A percentile compares a stretch with the other conserved stretches of the same genome.
phyloP scores from a whole-genome alignment of 2,329 filamentous ascomycete genomes.

The Cladosporium sp. region DNA sequence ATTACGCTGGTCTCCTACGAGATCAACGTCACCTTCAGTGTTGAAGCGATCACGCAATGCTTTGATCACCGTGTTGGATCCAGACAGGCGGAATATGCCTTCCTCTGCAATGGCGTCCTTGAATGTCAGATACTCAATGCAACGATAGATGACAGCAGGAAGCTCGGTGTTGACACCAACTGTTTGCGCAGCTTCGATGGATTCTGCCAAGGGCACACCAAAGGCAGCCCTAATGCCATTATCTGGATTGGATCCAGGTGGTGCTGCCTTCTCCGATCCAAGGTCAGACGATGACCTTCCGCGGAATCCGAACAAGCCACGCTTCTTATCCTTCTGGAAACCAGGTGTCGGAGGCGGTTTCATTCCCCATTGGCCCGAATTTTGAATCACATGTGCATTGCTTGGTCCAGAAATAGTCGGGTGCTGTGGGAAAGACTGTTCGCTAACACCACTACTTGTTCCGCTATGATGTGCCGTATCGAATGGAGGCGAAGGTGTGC shows the following conservation, averaged over 20 bases:
- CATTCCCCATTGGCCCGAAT: conserved; percentile 81
- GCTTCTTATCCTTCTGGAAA: conserved; percentile 68
- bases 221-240: conserved; percentile 57
- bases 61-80: conserved; percentile 94
- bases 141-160: conserved; percentile 90
- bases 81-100: conserved; percentile 93
- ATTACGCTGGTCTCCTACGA: conserved; percentile 73
- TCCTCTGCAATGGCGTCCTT: conserved; percentile 82
- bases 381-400: conserved; percentile 78
- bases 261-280: conserved; percentile 26
- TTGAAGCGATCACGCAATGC: conserved; percentile 90
- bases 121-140: conserved; percentile 83
- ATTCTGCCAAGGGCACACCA: conserved; percentile 78
- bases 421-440: conserved; percentile 29
- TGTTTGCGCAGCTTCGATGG: conserved; percentile 75
- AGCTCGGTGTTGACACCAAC: conserved; percentile 68
- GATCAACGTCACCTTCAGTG: conserved; percentile 81
- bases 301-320: conserved; percentile 61
- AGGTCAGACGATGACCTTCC: conserved; percentile 68
- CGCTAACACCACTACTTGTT: conserved; percentile 12
- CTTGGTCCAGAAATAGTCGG: conserved; percentile 73
- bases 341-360: conserved; percentile 51
- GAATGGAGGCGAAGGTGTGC: conserved; percentile 28
- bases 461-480: conserved; percentile 33
- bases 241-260: conserved; percentile 1